Evolutionary conservation across 345 rosid species (phyloP).

Genomic region (Populus pruinosa): DNA sequence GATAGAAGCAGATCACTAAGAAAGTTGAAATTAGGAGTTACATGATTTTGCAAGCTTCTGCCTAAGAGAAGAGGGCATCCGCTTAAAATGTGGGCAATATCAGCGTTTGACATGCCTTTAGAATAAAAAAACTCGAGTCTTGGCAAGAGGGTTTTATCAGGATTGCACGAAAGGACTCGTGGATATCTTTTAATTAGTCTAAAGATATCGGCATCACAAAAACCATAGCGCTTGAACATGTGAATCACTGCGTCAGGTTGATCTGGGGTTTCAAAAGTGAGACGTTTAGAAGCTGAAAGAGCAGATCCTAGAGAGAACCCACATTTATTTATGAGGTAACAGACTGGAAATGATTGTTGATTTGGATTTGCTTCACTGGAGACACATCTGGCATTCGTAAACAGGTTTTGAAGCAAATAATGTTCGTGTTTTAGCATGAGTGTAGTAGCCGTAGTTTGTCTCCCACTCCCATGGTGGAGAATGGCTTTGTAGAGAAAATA

Average conservation of each 20-base stretch:
- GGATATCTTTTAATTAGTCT: neutral
- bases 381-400: neutral
- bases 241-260: slow-evolving; percentile 1
- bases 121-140: slow-evolving; percentile 1
- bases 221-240: neutral
- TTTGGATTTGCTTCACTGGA: neutral
- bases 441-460: no score
- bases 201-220: neutral
- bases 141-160: neutral
- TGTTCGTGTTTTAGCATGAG: no score
- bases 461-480: no score
- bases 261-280: neutral
- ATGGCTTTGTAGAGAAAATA: no score
- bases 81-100: neutral
- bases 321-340: slow-evolving; percentile 5
- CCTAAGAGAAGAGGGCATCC: neutral
- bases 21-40: slow-evolving; percentile 12
- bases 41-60: slow-evolving; percentile 10
- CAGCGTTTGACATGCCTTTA: neutral
- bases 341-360: neutral
- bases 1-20: slow-evolving; percentile 2
- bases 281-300: neutral
- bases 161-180: neutral
- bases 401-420: no score
- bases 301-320: slow-evolving; percentile 12